Conservation (phyloP, 257 asterid genomes). For the Mitragyna speciosa region DNA sequence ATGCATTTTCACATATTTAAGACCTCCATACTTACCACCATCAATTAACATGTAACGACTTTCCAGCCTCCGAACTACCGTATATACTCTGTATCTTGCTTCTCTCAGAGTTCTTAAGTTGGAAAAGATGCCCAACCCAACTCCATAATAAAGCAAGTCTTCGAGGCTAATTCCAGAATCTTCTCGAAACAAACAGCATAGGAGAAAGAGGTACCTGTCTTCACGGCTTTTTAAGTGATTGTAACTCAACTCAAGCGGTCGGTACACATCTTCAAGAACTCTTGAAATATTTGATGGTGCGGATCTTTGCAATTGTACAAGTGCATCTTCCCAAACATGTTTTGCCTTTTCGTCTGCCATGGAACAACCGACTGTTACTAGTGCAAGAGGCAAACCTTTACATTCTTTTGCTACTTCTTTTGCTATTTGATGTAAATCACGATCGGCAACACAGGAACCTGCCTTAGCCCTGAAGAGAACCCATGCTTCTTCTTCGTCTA, state of each 20-base stretch:
- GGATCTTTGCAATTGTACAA: neutral
- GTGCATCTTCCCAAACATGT: conserved; percentile 19
- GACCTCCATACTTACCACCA: neutral
- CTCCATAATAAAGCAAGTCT: conserved; percentile 17
- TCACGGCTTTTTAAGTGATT: conserved; percentile 17
- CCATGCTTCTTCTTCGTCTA: conserved; percentile 21
- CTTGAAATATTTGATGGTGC: neutral
- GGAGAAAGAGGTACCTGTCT: conserved; percentile 18
- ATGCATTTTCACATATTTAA: conserved; percentile 10
- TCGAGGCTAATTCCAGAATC: conserved; percentile 18
- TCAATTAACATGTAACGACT: conserved; percentile 7
- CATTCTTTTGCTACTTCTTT: conserved; percentile 15
- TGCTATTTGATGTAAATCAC: neutral
- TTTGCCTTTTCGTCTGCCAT: neutral
- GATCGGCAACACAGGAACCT: neutral
- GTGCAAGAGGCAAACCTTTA: conserved; percentile 31
- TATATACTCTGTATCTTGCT: conserved; percentile 19
- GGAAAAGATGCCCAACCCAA: conserved; percentile 13
- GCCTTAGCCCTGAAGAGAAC: conserved; percentile 14
- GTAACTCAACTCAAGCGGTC: conserved; percentile 22
- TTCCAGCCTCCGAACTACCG: neutral
- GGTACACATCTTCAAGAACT: conserved; percentile 14
- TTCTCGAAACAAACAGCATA: conserved; percentile 32
- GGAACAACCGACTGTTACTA: conserved; percentile 21
- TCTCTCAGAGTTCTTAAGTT: neutral